A percentile compares a stretch with the other conserved stretches of the same genome.
These are phyloP conservation scores for Aurinia saxatilis DNA, from an alignment of 345 rosid species.

Conservation along the genomic window DNA sequence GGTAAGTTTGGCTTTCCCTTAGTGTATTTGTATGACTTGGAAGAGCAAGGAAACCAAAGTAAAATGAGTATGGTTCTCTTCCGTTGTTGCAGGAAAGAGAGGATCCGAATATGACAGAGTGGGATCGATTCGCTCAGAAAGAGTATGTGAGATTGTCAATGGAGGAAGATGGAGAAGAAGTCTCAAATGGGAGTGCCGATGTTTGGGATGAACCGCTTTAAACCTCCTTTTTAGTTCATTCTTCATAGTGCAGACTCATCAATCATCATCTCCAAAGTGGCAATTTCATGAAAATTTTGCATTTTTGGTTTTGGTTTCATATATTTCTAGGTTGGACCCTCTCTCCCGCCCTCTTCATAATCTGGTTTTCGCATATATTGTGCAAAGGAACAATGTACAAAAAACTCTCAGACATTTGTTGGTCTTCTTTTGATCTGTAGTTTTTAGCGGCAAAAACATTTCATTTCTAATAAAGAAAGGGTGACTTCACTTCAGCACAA, in stretches of 20 bases:
- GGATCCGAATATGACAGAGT: conserved; percentile 49
- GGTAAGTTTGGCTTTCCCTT: conserved; percentile 29
- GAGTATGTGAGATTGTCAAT: conserved; percentile 52
- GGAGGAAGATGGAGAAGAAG: conserved; percentile 64
- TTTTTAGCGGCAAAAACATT: background rate
- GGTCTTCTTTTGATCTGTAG: background rate
- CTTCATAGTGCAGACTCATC: background rate
- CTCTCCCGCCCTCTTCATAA: background rate
- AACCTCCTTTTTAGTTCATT: conserved; percentile 39
- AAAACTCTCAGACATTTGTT: background rate
- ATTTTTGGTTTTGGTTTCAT: background rate
- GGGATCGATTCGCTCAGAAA: conserved; percentile 57
- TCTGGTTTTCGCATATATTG: background rate
- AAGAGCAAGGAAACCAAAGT: background rate
- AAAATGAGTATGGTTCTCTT: background rate
- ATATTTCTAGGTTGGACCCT: background rate
- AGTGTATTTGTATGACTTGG: background rate
- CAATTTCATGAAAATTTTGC: background rate
- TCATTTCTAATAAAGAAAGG: too few species aligned
- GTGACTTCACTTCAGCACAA: too few species aligned
- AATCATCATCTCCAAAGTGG: background rate
- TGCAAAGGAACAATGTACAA: background rate
- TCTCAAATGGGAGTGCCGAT: conserved; percentile 53
- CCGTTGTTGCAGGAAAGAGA: conserved; percentile 37
- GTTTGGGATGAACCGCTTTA: conserved; percentile 55